Evolutionary conservation across 1,139 yeast species (phyloP).

Genomic region (Eremothecium gossypii): DNA sequence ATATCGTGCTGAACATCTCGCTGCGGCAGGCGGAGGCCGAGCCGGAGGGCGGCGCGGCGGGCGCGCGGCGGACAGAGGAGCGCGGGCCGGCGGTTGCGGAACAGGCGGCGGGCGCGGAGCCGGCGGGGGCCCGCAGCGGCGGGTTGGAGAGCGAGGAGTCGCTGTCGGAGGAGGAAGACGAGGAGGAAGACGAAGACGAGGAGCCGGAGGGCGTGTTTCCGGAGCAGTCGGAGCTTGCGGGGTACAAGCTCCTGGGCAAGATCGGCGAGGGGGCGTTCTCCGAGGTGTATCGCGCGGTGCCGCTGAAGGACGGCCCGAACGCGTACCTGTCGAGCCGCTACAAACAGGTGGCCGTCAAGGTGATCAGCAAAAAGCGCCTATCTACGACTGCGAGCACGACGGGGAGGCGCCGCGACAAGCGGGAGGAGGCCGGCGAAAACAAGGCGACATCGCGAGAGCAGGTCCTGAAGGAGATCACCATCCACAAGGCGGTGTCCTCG

Average conservation of each 20-base stretch:
- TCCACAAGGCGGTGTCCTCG: conserved; percentile 32
- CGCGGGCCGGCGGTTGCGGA: conserved; percentile 2
- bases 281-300: conserved; percentile 62
- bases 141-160: not conserved
- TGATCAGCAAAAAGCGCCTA: conserved; percentile 63
- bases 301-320: conserved; percentile 9
- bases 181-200: conserved; percentile 25
- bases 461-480: conserved; percentile 74
- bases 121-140: conserved; percentile 3
- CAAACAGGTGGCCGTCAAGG: conserved; percentile 59
- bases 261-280: conserved; percentile 91
- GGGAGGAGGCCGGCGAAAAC: conserved; percentile 9
- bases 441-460: conserved; percentile 28
- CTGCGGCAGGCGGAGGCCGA: conserved; percentile 7
- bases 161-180: conserved; percentile 38
- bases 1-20: conserved; percentile 1
- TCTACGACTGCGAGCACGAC: conserved; percentile 5
- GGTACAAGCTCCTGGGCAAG: conserved; percentile 32
- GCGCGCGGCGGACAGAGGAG: not conserved
- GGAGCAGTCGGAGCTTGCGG: conserved; percentile 23
- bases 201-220: conserved; percentile 16
- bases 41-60: conserved; percentile 4
- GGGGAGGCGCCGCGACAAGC: conserved; percentile 12
- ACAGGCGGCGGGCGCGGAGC: conserved; percentile 7
- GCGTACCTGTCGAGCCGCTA: conserved; percentile 10